Evolutionary conservation across 2,329 filamentous ascomycete genomes (phyloP), one percentile per base, ranked within the genome.

Genomic region (Penicillium sp.): DNA sequence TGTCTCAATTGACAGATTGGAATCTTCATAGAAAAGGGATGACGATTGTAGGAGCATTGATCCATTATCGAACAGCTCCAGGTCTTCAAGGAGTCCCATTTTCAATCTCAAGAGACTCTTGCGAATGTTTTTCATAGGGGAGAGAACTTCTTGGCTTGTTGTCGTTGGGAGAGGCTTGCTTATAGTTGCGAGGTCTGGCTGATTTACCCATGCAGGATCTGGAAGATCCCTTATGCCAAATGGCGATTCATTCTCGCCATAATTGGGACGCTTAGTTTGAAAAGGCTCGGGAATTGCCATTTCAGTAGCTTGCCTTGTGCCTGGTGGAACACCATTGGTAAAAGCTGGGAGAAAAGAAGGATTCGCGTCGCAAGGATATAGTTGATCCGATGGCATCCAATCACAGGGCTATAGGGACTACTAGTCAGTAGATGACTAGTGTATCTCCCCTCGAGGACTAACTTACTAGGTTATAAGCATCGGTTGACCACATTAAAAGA

Each of bases 51-150:
- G 27, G 1, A 38, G 27, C 4, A 34, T 41, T 1, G 51, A 53
- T 0, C 33, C 46, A 1, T 44, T 11, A 5, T 65, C 57, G 3
- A 66, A 33, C 6, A 55, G 13, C 10, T 64, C 57, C 5, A 66
- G 39, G 34, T 65, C 60, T 0, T 64, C 57, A 10, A 61, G 47
- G 33, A 66, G 36, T 4, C 57, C 63, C 11, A 61, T 15, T 2
- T 59, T 58, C 4, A 66, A 23, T 29, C 53, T 47, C 4, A 64
- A 29, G 1, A 65, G 43, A n/a, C 33, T 50, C 38, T 55, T 65
- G 2, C 46, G 47, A 15, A 52, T 11, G 11, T 31, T 25, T 4
- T 53, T 21, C 2, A 9, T 15, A 16, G 54, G 36, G 15, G 8
- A 9, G 1, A n/a, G 16, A 3, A 2, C 6, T 21, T 11, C 19